Percentiles rank a stretch among this genome's conserved stretches.
Conservation (phyloP, 495 filamentous ascomycete species). For the Pseudomonodictys pantanalensis region DNA sequence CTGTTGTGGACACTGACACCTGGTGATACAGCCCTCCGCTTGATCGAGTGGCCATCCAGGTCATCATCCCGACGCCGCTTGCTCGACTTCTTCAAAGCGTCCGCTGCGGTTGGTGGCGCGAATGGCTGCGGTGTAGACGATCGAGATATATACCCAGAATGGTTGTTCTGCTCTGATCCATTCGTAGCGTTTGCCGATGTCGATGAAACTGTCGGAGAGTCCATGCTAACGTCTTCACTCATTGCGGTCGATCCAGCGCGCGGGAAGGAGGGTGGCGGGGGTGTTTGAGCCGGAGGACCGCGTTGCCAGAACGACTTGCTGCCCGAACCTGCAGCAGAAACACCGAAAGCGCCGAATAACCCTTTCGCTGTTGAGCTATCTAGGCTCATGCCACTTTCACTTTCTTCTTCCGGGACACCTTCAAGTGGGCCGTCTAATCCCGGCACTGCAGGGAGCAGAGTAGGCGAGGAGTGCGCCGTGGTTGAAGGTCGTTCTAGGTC, state of each 20-base stretch:
- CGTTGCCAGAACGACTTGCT: constrained; percentile 90
- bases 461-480: constrained; percentile 50
- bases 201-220: constrained; percentile 58
- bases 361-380: constrained; percentile 35
- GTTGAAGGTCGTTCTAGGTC: constrained; percentile 48
- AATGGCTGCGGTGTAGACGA: constrained; percentile 51
- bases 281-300: constrained; percentile 47
- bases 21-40: constrained; percentile 88
- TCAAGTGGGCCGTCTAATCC: constrained; percentile 45
- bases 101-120: constrained; percentile 50
- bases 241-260: constrained; percentile 59
- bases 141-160: constrained; percentile 42
- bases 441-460: constrained; percentile 40
- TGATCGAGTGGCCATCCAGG: constrained; percentile 84
- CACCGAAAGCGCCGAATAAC: constrained; percentile 55
- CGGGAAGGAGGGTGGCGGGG: constrained; percentile 63
- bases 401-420: constrained; percentile 55
- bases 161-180: constrained; percentile 14
- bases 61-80: constrained; percentile 89
- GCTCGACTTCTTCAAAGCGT: constrained; percentile 60
- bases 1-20: constrained; percentile 89
- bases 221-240: constrained; percentile 75
- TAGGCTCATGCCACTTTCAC: constrained; percentile 54
- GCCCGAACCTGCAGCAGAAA: constrained; percentile 66
- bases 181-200: constrained; percentile 30